A percentile compares a stretch with the other conserved stretches of the same genome.
phyloP scores from a whole-genome alignment of 129 eudicot genomes.

The Cynara cardunculus region DNA sequence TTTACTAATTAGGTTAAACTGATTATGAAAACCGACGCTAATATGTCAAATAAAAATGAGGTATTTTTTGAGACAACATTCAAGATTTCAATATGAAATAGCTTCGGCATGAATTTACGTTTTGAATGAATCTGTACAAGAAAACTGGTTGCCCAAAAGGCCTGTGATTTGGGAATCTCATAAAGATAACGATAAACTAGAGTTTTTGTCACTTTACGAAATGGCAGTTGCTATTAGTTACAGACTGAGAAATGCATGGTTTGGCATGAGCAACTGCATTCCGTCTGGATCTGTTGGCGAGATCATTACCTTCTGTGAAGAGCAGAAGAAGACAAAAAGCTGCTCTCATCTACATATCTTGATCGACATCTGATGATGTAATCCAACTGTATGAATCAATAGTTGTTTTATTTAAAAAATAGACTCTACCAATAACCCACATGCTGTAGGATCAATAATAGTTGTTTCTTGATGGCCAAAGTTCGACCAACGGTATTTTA shows the following conservation, averaged over 20 bases:
- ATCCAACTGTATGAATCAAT: not conserved
- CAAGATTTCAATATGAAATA: not conserved
- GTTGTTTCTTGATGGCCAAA: not conserved
- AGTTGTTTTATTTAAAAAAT: not conserved
- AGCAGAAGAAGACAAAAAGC: constrained; percentile 85
- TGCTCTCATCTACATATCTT: constrained; percentile 53
- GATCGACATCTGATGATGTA: constrained; percentile 79
- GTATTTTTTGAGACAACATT: constrained; percentile 18
- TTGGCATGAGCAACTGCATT: constrained; percentile 70
- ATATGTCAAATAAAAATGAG: not conserved
- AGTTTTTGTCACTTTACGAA: constrained; percentile 77
- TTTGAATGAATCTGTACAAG: constrained; percentile 35
- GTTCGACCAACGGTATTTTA: not conserved
- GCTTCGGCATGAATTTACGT: not conserved
- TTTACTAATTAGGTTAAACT: constrained; percentile 12
- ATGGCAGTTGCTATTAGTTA: constrained; percentile 75
- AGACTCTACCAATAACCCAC: not conserved
- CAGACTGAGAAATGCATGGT: constrained; percentile 69
- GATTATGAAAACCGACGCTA: constrained; percentile 18
- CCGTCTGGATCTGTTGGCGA: constrained; percentile 80
- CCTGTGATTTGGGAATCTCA: constrained; percentile 53
- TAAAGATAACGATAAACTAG: constrained; percentile 47
- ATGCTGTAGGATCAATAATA: not conserved
- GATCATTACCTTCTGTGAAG: constrained; percentile 74
- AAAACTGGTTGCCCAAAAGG: constrained; percentile 56